Conservation (phyloP, 805 yeast genomes). For the Blastobotrys americana region DNA sequence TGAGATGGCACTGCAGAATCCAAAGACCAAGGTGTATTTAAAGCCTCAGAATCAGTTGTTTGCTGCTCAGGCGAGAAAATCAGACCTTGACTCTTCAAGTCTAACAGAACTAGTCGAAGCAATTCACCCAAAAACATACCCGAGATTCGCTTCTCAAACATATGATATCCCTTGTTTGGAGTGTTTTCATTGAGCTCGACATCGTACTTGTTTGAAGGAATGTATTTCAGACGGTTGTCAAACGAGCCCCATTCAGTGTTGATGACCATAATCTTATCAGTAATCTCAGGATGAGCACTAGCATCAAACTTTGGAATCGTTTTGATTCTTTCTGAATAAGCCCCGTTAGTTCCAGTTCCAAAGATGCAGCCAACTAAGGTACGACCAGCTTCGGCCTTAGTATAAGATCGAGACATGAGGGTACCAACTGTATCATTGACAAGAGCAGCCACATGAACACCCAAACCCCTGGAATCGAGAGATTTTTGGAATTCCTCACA, state of each 20-base stretch:
- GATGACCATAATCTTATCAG: slow-evolving; percentile 58
- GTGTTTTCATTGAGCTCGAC: slow-evolving; percentile 60
- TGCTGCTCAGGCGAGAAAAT: slow-evolving; percentile 37
- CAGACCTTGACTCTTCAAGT: slow-evolving; percentile 47
- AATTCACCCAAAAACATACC: slow-evolving; percentile 94
- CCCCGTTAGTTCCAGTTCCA: slow-evolving; percentile 98
- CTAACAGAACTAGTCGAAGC: slow-evolving; percentile 64
- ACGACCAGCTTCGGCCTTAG: slow-evolving; percentile 53
- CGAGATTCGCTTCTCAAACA: slow-evolving; percentile 86
- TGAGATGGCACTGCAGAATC: slow-evolving; percentile 79
- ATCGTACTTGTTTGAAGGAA: slow-evolving; percentile 80
- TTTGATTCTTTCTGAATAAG: slow-evolving; percentile 72
- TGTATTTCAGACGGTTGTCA: slow-evolving; percentile 67
- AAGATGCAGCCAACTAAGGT: slow-evolving; percentile 86
- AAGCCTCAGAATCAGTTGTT: slow-evolving; percentile 27
- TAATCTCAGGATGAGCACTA: slow-evolving; percentile 21
- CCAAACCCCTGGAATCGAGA: slow-evolving; percentile 50
- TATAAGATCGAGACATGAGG: slow-evolving; percentile 76
- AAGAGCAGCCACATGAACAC: slow-evolving; percentile 66
- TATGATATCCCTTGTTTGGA: slow-evolving; percentile 77
- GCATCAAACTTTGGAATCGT: slow-evolving; percentile 69
- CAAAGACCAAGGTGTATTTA: slow-evolving; percentile 67
- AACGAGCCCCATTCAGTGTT: slow-evolving; percentile 99
- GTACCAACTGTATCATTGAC: slow-evolving; percentile 98
- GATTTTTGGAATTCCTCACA: slow-evolving; percentile 65